A percentile compares a stretch with the other conserved stretches of the same genome.
Evolutionary conservation across 75 land plant species (phyloP).

Genomic region (Chamaecyparis obtusa): DNA sequence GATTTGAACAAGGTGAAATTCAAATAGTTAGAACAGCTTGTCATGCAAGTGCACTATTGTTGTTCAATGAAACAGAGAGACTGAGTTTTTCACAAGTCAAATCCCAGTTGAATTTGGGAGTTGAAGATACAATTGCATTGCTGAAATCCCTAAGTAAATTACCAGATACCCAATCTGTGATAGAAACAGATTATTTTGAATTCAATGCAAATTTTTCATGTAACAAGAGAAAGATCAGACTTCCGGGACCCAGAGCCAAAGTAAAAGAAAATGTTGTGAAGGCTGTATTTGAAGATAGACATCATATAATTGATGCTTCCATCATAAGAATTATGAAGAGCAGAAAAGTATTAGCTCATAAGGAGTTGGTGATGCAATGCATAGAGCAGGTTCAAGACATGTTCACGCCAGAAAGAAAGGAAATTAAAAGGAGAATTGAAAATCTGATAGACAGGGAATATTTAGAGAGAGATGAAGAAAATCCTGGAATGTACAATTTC

Average conservation of each 20-base stretch:
- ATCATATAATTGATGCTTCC: too few relatives aligned
- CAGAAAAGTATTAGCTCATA: constrained; percentile 57
- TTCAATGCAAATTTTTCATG: too few relatives aligned
- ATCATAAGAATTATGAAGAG: constrained; percentile 51
- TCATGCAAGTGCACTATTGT: constrained; percentile 39
- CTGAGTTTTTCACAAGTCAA: too few relatives aligned
- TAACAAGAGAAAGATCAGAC: too few relatives aligned
- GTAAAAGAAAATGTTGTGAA: too few relatives aligned
- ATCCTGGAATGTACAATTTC: constrained; percentile 37
- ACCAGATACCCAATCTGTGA: too few relatives aligned
- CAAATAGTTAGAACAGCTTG: constrained; percentile 39
- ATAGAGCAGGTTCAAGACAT: constrained; percentile 76
- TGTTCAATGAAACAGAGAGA: not conserved
- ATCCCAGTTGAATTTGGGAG: too few relatives aligned
- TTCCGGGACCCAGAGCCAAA: too few relatives aligned
- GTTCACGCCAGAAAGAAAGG: constrained; percentile 75
- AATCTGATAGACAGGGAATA: constrained; percentile 50
- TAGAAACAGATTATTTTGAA: too few relatives aligned
- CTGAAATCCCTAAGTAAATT: too few relatives aligned
- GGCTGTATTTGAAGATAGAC: too few relatives aligned
- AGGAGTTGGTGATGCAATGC: constrained; percentile 40
- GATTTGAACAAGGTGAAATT: constrained; percentile 37
- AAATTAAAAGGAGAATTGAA: constrained; percentile 50
- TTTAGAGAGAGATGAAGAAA: constrained; percentile 78
- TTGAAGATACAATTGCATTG: too few relatives aligned